Evolutionary conservation across 164 flowering plant species (phyloP).

Genomic region (Dillenia turbinata): DNA sequence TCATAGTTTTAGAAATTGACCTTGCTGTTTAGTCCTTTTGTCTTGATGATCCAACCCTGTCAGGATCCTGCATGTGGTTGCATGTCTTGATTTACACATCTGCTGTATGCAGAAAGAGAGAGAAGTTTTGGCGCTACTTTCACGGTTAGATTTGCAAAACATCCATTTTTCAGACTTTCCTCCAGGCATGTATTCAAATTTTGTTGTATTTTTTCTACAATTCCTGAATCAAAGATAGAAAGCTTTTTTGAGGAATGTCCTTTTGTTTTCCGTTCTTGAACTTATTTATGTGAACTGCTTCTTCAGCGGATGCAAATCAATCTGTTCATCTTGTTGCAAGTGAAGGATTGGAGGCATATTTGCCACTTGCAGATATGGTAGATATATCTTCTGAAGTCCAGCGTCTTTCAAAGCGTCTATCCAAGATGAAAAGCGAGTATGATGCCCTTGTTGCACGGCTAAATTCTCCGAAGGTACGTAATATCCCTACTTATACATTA

Average conservation of each 20-base stretch:
- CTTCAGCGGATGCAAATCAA: constrained; percentile 68
- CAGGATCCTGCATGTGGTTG: too few species aligned
- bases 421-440: constrained; percentile 79
- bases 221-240: background rate
- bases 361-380: constrained; percentile 91
- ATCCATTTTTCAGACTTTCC: constrained; percentile 50
- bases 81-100: constrained; percentile 2
- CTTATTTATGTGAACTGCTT: constrained; percentile 9
- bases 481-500: background rate
- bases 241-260: background rate
- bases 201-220: background rate
- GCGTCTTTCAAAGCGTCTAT: constrained; percentile 80
- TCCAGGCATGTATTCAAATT: constrained; percentile 52
- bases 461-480: constrained; percentile 58
- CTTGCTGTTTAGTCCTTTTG: too few species aligned
- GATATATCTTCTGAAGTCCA: constrained; percentile 84
- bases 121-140: constrained; percentile 79
- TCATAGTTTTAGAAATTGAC: too few species aligned
- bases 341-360: constrained; percentile 94
- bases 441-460: constrained; percentile 73
- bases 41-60: too few species aligned
- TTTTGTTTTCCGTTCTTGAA: background rate
- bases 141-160: constrained; percentile 67
- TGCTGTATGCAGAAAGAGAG: constrained; percentile 62
- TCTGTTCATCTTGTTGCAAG: constrained; percentile 90